Base-by-base conservation (phyloP, 257 asterid genomes). In the Scutellaria barbata region DNA sequence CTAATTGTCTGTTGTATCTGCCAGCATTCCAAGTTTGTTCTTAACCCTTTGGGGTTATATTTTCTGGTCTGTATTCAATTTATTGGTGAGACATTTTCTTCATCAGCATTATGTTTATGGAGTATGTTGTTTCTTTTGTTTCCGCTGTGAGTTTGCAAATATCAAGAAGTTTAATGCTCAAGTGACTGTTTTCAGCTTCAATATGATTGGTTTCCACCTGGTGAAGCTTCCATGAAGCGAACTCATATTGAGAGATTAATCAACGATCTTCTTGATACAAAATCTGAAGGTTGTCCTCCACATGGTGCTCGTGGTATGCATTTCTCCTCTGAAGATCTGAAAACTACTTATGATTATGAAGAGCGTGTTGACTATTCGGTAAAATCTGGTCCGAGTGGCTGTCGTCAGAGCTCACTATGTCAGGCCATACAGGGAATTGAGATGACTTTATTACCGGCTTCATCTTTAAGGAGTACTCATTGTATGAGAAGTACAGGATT, bases 161-260 rank as follows among this genome's bases (percentile, higher is more conserved):
- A 16, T 63, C 55, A 48, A 10, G 54, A 72, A 22, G 70, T 43
- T 65, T 64, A 14, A 74, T 56, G 58, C 40, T 48, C 33, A 61
- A 70, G 30, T 67, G 71, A 50, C 69, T 25, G 14, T 18, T 69
- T 82, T 83, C 95, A 86, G 96, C 96, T 88, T 60, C 84, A 77
- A 68, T 72, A 73, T 8, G 84, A 84, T 81, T 94, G 99, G 99
- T 94, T 94, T 75, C 96, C 89, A 25, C 83, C 95, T 17, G 76
- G 77, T 50, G 99, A 91, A 74, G 96, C 96, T 79, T 91, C 90
- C 14, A 48, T 85, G 61, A 94, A 91, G 77, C 85, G 99, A 52
- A 79, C 81, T 72, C 85, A 65, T 57, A 84, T 94, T 51, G 92
- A 87, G 81, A 85, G 82, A 77, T 76, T 94, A 81, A 88, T 94